Evolutionary conservation across 2,329 filamentous ascomycete species (phyloP), one percentile per base, ranked within the genome.

Genomic region (Fusarium continuum): DNA sequence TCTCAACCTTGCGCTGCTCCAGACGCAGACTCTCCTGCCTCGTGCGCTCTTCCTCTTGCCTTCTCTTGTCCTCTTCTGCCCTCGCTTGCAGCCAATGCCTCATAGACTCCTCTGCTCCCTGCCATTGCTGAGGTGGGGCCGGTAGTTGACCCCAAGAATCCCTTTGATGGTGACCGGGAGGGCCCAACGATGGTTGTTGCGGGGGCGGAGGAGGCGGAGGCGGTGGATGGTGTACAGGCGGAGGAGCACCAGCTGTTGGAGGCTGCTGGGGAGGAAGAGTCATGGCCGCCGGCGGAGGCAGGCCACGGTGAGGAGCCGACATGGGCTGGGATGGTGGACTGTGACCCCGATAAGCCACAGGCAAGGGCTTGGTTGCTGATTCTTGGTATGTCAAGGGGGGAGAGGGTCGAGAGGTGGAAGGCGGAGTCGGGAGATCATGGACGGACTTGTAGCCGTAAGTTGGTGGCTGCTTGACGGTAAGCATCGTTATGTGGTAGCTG

Each of bases 21-120:
- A 92, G 76, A 22, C 87, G 87, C 36, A 91, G 76, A 26, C 80
- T 79, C 75, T 92, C 91, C 68, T 87, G 85, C 36, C 80, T 79
- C 19, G 84, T 86, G 69, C 83, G 89, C 75, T 92, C 89, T 75
- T 92, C 89, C 75, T 93, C 90, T 76, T 92, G 90, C 72, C 79
- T 88, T 59, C 87, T 83, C 71, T 83, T 86, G 71, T 93, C 90
- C 72, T 93, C 90, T 74, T 93, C 91, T 1, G 86, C 80, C 74
- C 88, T 91, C 48, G 90, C 87, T 50, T 84, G 77, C 19, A 92
- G 78, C 90, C 90, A 93, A 50, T 82, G 84, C 61, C 84, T 86
- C 87, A 91, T 90, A 4, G 87, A 84, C 31, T 92, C 89, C 70
- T 91, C 89, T 28, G 84, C 81, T 41, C 83, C 84, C 70, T 89